A percentile compares a stretch with the other conserved stretches of the same genome.
phyloP scores from a whole-genome alignment of 768 basidiomycete species.

The Saitozyma podzolica region DNA sequence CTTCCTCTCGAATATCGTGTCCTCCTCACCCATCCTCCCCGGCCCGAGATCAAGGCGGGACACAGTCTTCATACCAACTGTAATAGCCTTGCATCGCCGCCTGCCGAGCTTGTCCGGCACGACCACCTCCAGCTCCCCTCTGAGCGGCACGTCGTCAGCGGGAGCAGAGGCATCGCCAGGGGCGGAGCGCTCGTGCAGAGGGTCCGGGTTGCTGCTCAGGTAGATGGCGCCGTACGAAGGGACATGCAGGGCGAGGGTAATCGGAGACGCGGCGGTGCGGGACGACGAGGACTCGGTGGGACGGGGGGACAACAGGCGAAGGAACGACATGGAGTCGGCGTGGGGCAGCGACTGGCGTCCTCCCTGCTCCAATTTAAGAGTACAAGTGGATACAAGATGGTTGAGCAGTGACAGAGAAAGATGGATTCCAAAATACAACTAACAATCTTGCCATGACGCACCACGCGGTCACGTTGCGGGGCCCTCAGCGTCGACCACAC shows the following conservation, averaged over 20 bases:
- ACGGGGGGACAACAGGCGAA: not conserved
- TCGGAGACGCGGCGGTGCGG: not conserved
- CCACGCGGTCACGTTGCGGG: too few species aligned
- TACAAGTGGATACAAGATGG: too few species aligned
- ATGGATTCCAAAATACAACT: too few species aligned
- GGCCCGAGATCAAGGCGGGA: conserved; percentile 17
- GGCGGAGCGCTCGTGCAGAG: not conserved
- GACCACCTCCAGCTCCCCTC: conserved; percentile 23
- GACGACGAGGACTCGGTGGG: not conserved
- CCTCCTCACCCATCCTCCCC: conserved; percentile 29
- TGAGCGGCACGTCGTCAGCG: conserved; percentile 20
- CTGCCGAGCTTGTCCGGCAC: conserved; percentile 10
- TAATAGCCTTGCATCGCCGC: conserved; percentile 17
- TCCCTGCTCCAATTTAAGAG: too few species aligned
- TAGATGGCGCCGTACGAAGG: not conserved
- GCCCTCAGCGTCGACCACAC: too few species aligned
- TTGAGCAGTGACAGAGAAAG: too few species aligned
- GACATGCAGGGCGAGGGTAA: not conserved
- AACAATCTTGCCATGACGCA: too few species aligned
- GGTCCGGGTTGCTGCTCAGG: not conserved
- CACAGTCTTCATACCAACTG: conserved; percentile 23
- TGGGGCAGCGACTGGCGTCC: too few species aligned
- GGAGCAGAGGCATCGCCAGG: conserved; percentile 10
- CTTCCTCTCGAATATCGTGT: conserved; percentile 34
- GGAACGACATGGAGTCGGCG: not conserved